These are phyloP conservation scores for Elsinoe australis DNA, from an alignment of 2,329 filamentous ascomycete genomes.

Conservation along the genomic window DNA sequence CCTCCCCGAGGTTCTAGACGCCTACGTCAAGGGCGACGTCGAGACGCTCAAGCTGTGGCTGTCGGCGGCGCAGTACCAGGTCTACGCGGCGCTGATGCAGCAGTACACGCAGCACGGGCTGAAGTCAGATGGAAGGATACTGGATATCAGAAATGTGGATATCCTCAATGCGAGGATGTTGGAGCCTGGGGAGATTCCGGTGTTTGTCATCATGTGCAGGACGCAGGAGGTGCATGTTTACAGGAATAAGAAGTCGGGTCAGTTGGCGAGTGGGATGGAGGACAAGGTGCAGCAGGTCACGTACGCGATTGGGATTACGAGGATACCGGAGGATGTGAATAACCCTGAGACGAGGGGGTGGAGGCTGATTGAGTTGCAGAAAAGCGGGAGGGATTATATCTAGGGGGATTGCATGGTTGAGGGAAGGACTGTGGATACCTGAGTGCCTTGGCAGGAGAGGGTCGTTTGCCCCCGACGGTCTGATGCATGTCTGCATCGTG, in stretches of 20 bases:
- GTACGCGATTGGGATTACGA: constrained; percentile 92
- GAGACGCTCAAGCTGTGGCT: constrained; percentile 92
- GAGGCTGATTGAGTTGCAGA: constrained; percentile 97
- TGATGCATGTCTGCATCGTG: too few species aligned
- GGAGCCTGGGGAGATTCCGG: constrained; percentile 79
- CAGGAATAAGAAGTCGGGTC: constrained; percentile 77
- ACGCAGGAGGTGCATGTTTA: constrained; percentile 98
- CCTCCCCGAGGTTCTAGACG: constrained; percentile 90
- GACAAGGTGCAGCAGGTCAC: constrained; percentile 98
- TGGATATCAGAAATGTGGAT: constrained; percentile 92
- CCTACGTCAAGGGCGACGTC: constrained; percentile 92
- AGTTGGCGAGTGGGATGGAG: constrained; percentile 94
- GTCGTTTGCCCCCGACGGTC: too few species aligned
- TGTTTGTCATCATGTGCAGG: constrained; percentile 93
- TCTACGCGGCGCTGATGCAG: constrained; percentile 93
- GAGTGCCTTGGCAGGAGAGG: neutral
- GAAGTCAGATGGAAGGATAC: constrained; percentile 87
- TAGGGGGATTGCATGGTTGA: constrained; percentile 34
- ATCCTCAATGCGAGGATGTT: constrained; percentile 72
- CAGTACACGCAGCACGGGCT: constrained; percentile 91
- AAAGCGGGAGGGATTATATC: constrained; percentile 87
- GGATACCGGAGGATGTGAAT: constrained; percentile 88
- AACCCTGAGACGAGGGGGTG: constrained; percentile 95
- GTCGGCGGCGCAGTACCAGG: constrained; percentile 89
- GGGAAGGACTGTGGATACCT: neutral